phyloP scores from a whole-genome alignment of 1,284 basidiomycete species.

The Ganoderma boninense region DNA sequence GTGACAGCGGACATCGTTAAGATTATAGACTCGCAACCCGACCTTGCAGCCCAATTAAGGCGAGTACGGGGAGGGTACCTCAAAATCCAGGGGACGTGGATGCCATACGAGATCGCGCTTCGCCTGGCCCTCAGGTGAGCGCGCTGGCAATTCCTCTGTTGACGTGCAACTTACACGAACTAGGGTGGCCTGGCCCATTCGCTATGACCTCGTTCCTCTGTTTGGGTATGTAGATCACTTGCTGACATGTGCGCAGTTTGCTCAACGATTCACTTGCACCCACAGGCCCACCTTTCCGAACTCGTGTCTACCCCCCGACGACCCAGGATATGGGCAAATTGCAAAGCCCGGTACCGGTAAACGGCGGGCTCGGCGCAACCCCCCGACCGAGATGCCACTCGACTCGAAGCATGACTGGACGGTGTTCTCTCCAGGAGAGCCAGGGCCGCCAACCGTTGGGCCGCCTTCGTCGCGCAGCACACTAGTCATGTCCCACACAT shows the following conservation, averaged over 20 bases:
- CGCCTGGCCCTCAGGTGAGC: conserved; percentile 77
- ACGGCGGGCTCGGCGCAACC: conserved; percentile 63
- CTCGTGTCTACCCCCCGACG: conserved; percentile 82
- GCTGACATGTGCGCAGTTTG: conserved; percentile 24
- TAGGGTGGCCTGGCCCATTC: conserved; percentile 90
- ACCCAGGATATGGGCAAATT: conserved; percentile 83
- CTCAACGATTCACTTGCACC: conserved; percentile 16
- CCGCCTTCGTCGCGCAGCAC: conserved; percentile 19
- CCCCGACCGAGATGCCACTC: conserved; percentile 37
- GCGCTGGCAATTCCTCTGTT: conserved; percentile 29
- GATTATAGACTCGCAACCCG: conserved; percentile 88
- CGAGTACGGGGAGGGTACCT: conserved; percentile 87
- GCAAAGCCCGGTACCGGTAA: conserved; percentile 68
- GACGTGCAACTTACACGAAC: conserved; percentile 4
- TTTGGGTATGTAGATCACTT: conserved; percentile 67
- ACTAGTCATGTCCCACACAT: conserved; percentile 32
- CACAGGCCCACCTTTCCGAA: conserved; percentile 70
- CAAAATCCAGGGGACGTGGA: conserved; percentile 91
- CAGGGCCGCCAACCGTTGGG: conserved; percentile 20
- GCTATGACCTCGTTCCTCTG: conserved; percentile 81
- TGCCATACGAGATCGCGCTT: conserved; percentile 87
- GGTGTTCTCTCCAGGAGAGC: conserved; percentile 32
- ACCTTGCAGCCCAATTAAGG: conserved; percentile 80
- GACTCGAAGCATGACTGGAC: conserved; percentile 38
- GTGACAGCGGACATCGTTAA: conserved; percentile 84